These are phyloP conservation scores for Populus hybrid DNA, from an alignment of 441 rosid genomes.

Conservation along the genomic window DNA sequence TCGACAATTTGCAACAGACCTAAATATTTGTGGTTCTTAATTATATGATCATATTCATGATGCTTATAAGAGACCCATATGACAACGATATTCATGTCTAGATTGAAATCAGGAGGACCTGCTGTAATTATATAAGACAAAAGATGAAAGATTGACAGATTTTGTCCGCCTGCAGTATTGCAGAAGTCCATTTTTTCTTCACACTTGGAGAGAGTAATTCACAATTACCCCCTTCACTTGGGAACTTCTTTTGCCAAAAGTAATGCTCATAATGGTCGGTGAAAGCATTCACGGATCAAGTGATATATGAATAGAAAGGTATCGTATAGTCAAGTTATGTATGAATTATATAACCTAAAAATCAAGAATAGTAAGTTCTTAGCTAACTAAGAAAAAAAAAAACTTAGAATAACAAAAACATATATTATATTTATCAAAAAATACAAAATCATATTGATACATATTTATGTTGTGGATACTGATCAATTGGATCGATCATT, in stretches of 20 bases:
- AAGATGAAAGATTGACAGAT: neutral
- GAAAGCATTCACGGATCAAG: neutral
- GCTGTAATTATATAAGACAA: neutral
- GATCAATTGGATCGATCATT: no score
- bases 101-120: neutral
- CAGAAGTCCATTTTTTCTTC: neutral
- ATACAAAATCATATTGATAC: no score
- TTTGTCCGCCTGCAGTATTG: neutral
- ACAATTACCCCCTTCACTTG: neutral
- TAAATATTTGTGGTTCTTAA: neutral
- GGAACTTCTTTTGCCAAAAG: neutral
- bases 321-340: no score
- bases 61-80: neutral
- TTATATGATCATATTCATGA: neutral
- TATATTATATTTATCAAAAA: no score
- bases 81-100: conserved; percentile 12
- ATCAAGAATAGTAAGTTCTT: no score
- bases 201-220: neutral
- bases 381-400: no score
- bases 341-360: no score
- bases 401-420: no score
- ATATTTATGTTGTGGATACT: no score
- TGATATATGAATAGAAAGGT: no score
- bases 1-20: no score
- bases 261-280: neutral